These are phyloP conservation scores for Exserohilum turcica DNA, from an alignment of 2,329 filamentous ascomycete species.

Conservation along the genomic window DNA sequence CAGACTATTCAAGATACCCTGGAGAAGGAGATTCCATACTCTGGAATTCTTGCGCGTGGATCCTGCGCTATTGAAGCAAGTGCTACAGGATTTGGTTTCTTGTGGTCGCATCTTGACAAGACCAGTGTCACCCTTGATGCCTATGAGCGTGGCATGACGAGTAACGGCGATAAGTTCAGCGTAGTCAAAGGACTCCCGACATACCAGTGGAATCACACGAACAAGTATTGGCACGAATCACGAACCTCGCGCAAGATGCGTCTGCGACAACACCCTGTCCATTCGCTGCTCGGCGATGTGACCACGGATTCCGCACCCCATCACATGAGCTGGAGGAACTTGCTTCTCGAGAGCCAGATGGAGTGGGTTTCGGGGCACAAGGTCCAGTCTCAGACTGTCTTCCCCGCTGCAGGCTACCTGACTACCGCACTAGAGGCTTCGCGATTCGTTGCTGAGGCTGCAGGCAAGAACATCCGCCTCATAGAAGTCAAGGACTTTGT, in stretches of 20 bases:
- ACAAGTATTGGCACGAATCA: not conserved
- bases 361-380: slow-evolving; percentile 26
- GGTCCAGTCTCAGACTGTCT: slow-evolving; percentile 45
- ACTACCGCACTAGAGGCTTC: slow-evolving; percentile 44
- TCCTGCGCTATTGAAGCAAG: not conserved
- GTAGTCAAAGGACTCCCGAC: not conserved
- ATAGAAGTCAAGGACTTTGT: not conserved
- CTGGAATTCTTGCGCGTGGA: not conserved
- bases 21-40: not conserved
- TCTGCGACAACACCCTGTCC: not conserved
- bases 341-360: slow-evolving; percentile 13
- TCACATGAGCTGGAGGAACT: slow-evolving; percentile 16
- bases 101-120: not conserved
- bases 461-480: not conserved
- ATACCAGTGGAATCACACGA: not conserved
- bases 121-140: not conserved
- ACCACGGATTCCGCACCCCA: not conserved
- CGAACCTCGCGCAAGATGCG: not conserved
- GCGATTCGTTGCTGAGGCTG: not conserved
- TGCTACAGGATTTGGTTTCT: not conserved
- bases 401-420: slow-evolving; percentile 54
- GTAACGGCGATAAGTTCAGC: not conserved
- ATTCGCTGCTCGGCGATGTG: slow-evolving; percentile 10
- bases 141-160: not conserved
- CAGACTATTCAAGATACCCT: not conserved